Percentiles rank a stretch among this genome's conserved stretches.
phyloP scores from a whole-genome alignment of 2,329 filamentous ascomycete species.

The Dendryphion nanum region DNA sequence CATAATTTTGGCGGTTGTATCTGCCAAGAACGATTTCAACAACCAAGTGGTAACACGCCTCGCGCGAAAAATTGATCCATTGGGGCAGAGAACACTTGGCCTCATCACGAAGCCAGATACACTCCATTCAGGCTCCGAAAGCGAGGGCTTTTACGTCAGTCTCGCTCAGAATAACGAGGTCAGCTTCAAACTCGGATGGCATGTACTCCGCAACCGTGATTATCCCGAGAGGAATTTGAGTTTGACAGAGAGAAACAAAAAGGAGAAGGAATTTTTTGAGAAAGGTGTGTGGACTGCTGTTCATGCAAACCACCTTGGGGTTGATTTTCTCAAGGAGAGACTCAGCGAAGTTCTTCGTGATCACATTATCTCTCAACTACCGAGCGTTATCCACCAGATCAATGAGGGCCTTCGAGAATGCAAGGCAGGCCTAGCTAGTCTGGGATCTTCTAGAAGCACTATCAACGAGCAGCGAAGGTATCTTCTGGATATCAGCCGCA shows the following conservation, averaged over 20 bases:
- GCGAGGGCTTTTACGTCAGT: conserved; percentile 43
- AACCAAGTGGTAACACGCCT: conserved; percentile 58
- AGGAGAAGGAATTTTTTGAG: conserved; percentile 38
- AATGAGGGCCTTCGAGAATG: conserved; percentile 22
- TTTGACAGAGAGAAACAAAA: conserved; percentile 41
- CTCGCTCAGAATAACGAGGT: conserved; percentile 42
- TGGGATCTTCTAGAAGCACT: conserved; percentile 52
- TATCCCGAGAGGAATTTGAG: conserved; percentile 36
- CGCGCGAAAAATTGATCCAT: conserved; percentile 46
- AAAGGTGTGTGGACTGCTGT: conserved; percentile 27
- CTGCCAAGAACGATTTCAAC: conserved; percentile 47
- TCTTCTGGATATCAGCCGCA: conserved; percentile 47
- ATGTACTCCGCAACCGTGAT: conserved; percentile 52
- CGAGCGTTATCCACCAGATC: conserved; percentile 33
- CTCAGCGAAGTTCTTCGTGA: conserved; percentile 52
- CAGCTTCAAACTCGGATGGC: conserved; percentile 50
- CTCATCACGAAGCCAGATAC: conserved; percentile 60
- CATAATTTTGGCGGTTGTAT: conserved; percentile 34
- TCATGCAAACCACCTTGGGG: conserved; percentile 42
- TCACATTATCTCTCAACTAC: conserved; percentile 38
- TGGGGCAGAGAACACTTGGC: conserved; percentile 51
- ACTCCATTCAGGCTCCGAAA: conserved; percentile 37
- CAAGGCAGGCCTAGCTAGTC: conserved; percentile 36
- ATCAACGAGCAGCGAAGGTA: conserved; percentile 49
- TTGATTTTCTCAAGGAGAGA: conserved; percentile 47